A percentile compares a stretch with the other conserved stretches of the same genome.
Conservation (phyloP, 805 yeast species). For the Debaryomyces prosopidis region DNA sequence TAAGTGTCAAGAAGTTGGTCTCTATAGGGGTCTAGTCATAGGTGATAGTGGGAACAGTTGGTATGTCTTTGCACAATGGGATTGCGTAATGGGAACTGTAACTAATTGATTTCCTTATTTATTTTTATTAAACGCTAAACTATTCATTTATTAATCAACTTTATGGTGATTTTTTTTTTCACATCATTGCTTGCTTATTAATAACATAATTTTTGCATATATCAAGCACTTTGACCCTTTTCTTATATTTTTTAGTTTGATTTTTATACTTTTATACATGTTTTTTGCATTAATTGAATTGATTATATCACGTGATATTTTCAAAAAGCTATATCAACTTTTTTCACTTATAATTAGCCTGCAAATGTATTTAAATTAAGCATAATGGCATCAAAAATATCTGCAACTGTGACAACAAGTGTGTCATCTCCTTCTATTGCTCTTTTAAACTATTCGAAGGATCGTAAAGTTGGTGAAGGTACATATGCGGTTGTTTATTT, state of each 20-base stretch:
- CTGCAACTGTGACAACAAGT: not conserved
- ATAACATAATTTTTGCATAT: not conserved
- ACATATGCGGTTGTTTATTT: slow-evolving; percentile 96
- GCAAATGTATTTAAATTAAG: too few species aligned
- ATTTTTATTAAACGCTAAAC: not conserved
- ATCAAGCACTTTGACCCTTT: not conserved
- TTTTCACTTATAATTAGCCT: too few species aligned
- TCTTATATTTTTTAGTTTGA: not conserved
- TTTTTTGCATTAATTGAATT: not conserved
- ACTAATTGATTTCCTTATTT: not conserved
- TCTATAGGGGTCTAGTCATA: slow-evolving; percentile 80
- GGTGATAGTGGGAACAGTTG: slow-evolving; percentile 77
- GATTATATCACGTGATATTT: not conserved
- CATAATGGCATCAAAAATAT: not conserved
- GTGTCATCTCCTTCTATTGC: not conserved
- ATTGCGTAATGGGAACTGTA: slow-evolving; percentile 42
- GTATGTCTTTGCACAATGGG: slow-evolving; percentile 93
- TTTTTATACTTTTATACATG: not conserved
- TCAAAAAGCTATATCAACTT: not conserved
- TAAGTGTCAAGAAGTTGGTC: slow-evolving; percentile 69
- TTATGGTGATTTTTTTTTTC: not conserved
- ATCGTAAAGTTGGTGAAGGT: slow-evolving; percentile 96
- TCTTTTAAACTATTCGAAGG: slow-evolving; percentile 42
- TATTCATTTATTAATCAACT: not conserved
- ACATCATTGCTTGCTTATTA: not conserved